A percentile compares a stretch with the other conserved stretches of the same genome.
These are phyloP conservation scores for Periconia macrospinosa DNA, from an alignment of 2,329 filamentous ascomycete species.

Conservation along the genomic window DNA sequence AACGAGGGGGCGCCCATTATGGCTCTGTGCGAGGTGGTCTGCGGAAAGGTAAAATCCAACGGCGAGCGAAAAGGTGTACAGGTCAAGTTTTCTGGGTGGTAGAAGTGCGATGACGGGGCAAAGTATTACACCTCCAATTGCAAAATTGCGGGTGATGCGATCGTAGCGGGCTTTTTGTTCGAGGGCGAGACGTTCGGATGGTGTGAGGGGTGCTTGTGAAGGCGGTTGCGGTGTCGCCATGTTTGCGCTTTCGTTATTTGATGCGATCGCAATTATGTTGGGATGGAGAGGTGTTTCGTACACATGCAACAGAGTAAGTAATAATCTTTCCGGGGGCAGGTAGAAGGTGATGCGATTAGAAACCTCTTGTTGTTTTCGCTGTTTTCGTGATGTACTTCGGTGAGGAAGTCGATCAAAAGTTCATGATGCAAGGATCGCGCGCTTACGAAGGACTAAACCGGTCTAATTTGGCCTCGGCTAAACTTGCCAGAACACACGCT, in stretches of 20 bases:
- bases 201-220: conserved; percentile 22
- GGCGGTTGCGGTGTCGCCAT: neutral
- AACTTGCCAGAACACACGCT: conserved; percentile 17
- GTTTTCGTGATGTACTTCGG: conserved; percentile 7
- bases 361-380: neutral
- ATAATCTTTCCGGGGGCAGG: neutral
- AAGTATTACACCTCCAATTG: conserved; percentile 53
- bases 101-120: conserved; percentile 59
- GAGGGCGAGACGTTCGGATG: conserved; percentile 37
- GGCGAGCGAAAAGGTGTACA: conserved; percentile 60
- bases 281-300: too few relatives aligned
- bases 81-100: conserved; percentile 64
- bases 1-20: conserved; percentile 42
- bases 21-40: conserved; percentile 51
- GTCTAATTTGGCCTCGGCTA: conserved; percentile 22
- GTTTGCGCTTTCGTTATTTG: neutral
- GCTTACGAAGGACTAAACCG: neutral
- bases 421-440: conserved; percentile 28
- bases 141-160: conserved; percentile 46
- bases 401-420: conserved; percentile 16
- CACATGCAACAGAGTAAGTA: neutral
- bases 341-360: neutral
- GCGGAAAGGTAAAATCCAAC: conserved; percentile 53
- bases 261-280: too few relatives aligned
- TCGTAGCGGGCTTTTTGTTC: conserved; percentile 35